Conservation (phyloP, 768 basidiomycete genomes). For the Serpula lacrymans region DNA sequence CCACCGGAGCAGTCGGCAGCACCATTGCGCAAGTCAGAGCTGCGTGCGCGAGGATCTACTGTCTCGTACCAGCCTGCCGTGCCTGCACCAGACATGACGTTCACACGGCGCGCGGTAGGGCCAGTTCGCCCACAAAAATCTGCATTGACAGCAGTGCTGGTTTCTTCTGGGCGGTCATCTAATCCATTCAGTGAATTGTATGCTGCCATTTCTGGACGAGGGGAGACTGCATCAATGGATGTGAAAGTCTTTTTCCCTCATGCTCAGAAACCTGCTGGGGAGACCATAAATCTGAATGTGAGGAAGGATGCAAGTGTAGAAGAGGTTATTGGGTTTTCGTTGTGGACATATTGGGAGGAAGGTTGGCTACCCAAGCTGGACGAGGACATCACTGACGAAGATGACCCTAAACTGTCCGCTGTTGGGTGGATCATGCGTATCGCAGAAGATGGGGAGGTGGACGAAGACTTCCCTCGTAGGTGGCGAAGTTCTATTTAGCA, state of each 20-base stretch:
- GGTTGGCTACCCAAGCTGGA: conserved; percentile 76
- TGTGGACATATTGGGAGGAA: conserved; percentile 94
- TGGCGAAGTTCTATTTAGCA: conserved; percentile 6
- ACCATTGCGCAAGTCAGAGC: conserved; percentile 18
- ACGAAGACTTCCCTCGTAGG: conserved; percentile 97
- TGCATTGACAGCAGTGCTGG: conserved; percentile 71
- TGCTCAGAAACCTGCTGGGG: conserved; percentile 55
- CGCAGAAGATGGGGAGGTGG: conserved; percentile 95
- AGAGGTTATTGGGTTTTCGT: conserved; percentile 90
- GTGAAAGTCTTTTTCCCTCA: conserved; percentile 87
- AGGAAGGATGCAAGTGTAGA: conserved; percentile 89
- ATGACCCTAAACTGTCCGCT: conserved; percentile 69
- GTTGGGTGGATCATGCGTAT: conserved; percentile 92
- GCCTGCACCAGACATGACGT: conserved; percentile 33
- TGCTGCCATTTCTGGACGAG: conserved; percentile 77
- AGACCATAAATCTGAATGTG: conserved; percentile 70
- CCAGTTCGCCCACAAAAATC: conserved; percentile 49
- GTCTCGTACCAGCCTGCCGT: conserved; percentile 21
- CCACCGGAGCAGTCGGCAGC: conserved; percentile 17
- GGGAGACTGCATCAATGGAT: conserved; percentile 55
- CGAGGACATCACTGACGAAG: conserved; percentile 56
- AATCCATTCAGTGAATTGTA: conserved; percentile 92
- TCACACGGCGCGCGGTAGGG: conserved; percentile 49
- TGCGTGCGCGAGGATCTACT: conserved; percentile 26
- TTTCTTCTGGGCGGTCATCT: conserved; percentile 53